These are phyloP conservation scores for Perilla frutescens DNA, from an alignment of 257 asterid species.

Conservation along the genomic window DNA sequence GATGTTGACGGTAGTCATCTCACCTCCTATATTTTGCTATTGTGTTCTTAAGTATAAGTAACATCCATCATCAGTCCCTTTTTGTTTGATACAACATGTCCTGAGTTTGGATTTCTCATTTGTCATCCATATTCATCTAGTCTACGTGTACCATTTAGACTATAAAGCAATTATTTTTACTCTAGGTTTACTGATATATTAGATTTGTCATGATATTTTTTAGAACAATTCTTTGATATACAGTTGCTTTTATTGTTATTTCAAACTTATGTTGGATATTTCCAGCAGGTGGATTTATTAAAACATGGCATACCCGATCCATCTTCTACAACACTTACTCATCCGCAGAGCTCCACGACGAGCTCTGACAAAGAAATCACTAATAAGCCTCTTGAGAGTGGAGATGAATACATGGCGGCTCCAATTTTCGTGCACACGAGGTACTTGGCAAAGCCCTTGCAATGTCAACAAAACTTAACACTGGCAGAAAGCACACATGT, in stretches of 20 bases:
- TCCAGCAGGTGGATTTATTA: slow-evolving; percentile 78
- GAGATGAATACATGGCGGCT: slow-evolving; percentile 73
- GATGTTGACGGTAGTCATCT: slow-evolving; percentile 73
- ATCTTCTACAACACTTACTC: slow-evolving; percentile 67
- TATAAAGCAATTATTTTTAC: neutral
- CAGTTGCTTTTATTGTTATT: neutral
- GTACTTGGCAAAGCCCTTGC: slow-evolving; percentile 41
- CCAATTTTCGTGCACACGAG: slow-evolving; percentile 86
- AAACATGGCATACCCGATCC: slow-evolving; percentile 94
- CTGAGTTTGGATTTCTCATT: neutral
- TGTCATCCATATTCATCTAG: neutral
- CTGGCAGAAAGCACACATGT: neutral
- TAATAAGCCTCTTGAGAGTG: slow-evolving; percentile 54
- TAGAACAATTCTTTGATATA: too few relatives aligned
- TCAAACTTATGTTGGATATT: neutral
- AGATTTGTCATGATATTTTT: too few relatives aligned
- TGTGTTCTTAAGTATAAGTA: neutral
- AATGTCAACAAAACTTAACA: neutral
- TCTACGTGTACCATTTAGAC: slow-evolving; percentile 4
- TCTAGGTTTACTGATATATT: neutral
- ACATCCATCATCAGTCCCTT: neutral
- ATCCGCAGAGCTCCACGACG: slow-evolving; percentile 55
- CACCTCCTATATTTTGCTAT: slow-evolving; percentile 12
- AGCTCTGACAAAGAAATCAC: slow-evolving; percentile 65
- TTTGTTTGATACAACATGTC: neutral